Conservation (phyloP, 2,329 filamentous ascomycete genomes). For the Diaporthe destruens region DNA sequence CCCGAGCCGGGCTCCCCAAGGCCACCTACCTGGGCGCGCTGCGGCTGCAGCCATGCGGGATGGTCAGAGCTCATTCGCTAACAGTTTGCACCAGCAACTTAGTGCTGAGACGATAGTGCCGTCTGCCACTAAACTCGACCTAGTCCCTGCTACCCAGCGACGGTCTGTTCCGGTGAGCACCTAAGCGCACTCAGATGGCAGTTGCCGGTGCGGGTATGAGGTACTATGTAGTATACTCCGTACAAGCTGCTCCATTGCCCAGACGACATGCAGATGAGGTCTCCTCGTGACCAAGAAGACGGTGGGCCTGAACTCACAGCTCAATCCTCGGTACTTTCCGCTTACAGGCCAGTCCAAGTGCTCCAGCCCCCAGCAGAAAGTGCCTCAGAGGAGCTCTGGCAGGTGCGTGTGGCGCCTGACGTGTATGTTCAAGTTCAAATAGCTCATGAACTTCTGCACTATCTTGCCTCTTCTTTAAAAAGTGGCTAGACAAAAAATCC, state of each 20-base stretch:
- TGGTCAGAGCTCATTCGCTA: slow-evolving; percentile 38
- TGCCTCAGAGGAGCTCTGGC: not conserved
- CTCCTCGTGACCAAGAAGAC: not conserved
- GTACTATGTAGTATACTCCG: not conserved
- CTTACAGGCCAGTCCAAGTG: not conserved
- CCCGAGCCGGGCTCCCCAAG: slow-evolving; percentile 36
- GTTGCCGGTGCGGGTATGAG: not conserved
- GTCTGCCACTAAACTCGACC: not conserved
- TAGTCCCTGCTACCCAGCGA: not conserved
- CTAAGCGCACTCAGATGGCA: not conserved
- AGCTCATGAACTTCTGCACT: not conserved
- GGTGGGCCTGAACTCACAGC: not conserved
- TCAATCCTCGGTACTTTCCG: not conserved
- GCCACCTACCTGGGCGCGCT: slow-evolving; percentile 26
- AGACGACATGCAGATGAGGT: not conserved
- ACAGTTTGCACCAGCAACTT: not conserved
- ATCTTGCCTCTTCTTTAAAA: not conserved
- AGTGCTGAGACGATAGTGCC: not conserved
- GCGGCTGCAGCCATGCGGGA: slow-evolving; percentile 12
- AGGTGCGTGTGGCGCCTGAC: not conserved
- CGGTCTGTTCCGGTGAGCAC: not conserved
- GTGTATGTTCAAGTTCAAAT: not conserved
- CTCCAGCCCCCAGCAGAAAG: not conserved
- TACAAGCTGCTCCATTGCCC: not conserved
- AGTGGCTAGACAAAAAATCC: no score